These are phyloP conservation scores for Amauroascus verrucosus DNA, from an alignment of 2,329 filamentous ascomycete species.

Conservation along the genomic window DNA sequence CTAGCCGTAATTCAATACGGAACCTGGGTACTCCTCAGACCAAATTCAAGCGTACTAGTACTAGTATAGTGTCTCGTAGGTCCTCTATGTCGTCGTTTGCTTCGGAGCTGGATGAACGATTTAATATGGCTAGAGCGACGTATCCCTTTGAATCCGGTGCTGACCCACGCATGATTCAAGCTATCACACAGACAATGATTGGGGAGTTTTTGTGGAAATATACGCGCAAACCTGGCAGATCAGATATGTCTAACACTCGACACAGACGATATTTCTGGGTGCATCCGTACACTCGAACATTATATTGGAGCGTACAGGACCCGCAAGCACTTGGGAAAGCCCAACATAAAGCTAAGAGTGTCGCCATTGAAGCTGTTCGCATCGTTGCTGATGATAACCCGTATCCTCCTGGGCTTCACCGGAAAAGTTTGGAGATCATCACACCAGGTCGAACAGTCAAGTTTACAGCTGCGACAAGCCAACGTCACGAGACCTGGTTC, in stretches of 20 bases:
- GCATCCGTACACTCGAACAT: constrained; percentile 87
- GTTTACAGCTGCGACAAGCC: constrained; percentile 86
- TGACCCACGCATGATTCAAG: constrained; percentile 96
- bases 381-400: constrained; percentile 92
- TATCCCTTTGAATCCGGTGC: constrained; percentile 60
- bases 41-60: constrained; percentile 31
- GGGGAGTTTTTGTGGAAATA: constrained; percentile 99
- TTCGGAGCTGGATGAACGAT: constrained; percentile 83
- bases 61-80: constrained; percentile 48
- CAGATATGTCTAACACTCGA: constrained; percentile 71
- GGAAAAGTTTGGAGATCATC: constrained; percentile 83
- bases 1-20: constrained; percentile 35
- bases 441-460: constrained; percentile 83
- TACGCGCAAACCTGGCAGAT: constrained; percentile 84
- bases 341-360: constrained; percentile 75
- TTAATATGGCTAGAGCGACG: constrained; percentile 58
- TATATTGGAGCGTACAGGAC: constrained; percentile 94
- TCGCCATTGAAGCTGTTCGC: constrained; percentile 83
- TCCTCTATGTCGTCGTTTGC: constrained; percentile 93
- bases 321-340: constrained; percentile 66
- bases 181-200: constrained; percentile 99
- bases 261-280: constrained; percentile 98
- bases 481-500: constrained; percentile 97
- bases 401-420: constrained; percentile 85
- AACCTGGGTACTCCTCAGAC: constrained; percentile 51